phyloP scores from a whole-genome alignment of 2,329 filamentous ascomycete species.

The Chalaropsis thielavioides region DNA sequence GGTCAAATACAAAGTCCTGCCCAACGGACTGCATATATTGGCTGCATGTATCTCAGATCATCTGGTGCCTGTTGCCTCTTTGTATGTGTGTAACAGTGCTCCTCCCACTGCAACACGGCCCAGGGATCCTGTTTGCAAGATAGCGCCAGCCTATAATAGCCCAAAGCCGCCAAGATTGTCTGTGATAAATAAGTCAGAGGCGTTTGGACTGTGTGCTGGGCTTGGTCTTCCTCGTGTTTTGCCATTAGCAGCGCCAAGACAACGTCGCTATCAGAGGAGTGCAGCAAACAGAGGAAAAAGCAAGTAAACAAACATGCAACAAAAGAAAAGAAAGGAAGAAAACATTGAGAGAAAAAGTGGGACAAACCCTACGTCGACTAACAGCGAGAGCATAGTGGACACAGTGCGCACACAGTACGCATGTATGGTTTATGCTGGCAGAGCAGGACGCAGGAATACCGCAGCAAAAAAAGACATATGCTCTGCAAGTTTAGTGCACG shows the following conservation, averaged over 20 bases:
- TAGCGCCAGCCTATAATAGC: neutral
- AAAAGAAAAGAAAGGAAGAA: neutral
- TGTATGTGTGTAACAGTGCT: neutral
- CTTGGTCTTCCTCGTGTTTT: neutral
- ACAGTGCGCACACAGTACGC: neutral
- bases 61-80: neutral
- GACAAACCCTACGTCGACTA: neutral
- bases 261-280: neutral
- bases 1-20: no score
- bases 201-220: neutral
- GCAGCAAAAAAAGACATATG: neutral
- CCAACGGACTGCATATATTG: neutral
- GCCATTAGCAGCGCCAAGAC: neutral
- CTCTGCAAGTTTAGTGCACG: neutral
- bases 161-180: neutral
- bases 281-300: neutral
- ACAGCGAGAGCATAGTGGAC: neutral
- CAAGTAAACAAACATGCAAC: neutral
- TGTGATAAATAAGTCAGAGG: conserved; percentile 6
- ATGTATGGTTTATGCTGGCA: neutral
- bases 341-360: neutral
- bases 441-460: neutral
- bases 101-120: neutral
- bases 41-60: neutral
- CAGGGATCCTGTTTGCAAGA: neutral